Evolutionary conservation across 73 alveolate species (phyloP), one percentile per base, ranked within the genome.

Genomic region (Paraurostyla sp.): DNA sequence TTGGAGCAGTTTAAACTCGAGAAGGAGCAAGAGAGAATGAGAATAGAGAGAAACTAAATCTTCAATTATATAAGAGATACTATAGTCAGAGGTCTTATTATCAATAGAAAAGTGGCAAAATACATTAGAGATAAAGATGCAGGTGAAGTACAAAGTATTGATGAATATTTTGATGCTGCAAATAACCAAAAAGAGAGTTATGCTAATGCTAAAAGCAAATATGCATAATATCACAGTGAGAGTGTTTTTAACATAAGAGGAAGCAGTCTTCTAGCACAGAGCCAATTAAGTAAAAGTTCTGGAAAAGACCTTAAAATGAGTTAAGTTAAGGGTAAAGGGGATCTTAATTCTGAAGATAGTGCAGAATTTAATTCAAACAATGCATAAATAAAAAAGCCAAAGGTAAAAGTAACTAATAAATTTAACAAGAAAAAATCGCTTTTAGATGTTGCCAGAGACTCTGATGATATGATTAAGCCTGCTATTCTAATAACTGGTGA

Each of bases 61-160:
- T 73, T 6, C 71, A 73, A 73, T 29, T 73, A 6, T 27, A 73
- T 73, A 29, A 73, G 32, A 48, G 86, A 73, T 46, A 15, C 23
- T 0, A 73, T 73, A 43, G 86, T 73, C 30, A 43, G 86, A 30
- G 71, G 27, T 3, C 23, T 48, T 2, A 41, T 73, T 25, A 48
- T 73, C 23, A 73, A 73, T 27, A 41, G 52, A 6, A 43, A 36
- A 25, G 9, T 73, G 43, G 86, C 51, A 6, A 73, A 73, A 32
- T 73, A 73, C 32, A 45, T 73, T 25, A 40, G 86, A 49, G 86
- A 73, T 1, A 73, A 36, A 25, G 84, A 69, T 3, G 62, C 32
- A 35, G 58, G 62, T 46, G 13, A 36, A 46, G 0, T 16, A 23
- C 15, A 42, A n/a, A 71, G 46, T 48, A 73, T 73, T 36, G 2